A percentile compares a stretch with the other conserved stretches of the same genome.
Conservation (phyloP, 208 protist genomes). For the Crithidia thermophila region DNA sequence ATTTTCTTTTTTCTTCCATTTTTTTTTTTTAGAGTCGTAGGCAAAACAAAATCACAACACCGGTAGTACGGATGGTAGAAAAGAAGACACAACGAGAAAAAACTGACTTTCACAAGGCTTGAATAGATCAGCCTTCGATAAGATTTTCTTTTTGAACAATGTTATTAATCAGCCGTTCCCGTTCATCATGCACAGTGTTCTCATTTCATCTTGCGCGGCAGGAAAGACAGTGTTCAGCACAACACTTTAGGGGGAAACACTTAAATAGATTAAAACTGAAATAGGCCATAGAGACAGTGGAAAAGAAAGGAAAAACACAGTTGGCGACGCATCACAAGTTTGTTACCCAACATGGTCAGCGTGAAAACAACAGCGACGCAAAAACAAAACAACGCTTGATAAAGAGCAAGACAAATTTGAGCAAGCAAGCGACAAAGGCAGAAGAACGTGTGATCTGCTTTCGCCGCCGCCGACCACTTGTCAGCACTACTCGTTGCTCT, state of each 20-base stretch:
- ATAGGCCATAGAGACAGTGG: constrained; percentile 1
- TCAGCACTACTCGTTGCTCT: no score
- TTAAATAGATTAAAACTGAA: background rate
- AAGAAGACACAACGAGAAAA: background rate
- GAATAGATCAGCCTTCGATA: background rate
- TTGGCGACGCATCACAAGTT: constrained; percentile 14
- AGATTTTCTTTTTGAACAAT: background rate
- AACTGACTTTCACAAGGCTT: background rate
- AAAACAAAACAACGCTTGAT: no score
- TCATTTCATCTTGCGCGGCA: no score
- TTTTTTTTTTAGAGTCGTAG: no score
- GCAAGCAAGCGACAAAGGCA: no score
- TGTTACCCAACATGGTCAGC: constrained; percentile 30
- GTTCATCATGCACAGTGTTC: no score
- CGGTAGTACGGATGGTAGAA: no score
- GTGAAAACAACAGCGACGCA: constrained; percentile 1
- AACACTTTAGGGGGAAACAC: background rate
- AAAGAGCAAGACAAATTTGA: no score
- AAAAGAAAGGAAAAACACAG: background rate
- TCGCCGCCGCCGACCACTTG: no score
- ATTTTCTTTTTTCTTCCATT: background rate
- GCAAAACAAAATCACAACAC: no score
- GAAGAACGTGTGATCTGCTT: no score
- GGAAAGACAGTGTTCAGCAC: constrained; percentile 5
- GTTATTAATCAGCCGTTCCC: background rate